phyloP scores from a whole-genome alignment of 2,329 filamentous ascomycete genomes.

The Clarireedia homoeocarpa region DNA sequence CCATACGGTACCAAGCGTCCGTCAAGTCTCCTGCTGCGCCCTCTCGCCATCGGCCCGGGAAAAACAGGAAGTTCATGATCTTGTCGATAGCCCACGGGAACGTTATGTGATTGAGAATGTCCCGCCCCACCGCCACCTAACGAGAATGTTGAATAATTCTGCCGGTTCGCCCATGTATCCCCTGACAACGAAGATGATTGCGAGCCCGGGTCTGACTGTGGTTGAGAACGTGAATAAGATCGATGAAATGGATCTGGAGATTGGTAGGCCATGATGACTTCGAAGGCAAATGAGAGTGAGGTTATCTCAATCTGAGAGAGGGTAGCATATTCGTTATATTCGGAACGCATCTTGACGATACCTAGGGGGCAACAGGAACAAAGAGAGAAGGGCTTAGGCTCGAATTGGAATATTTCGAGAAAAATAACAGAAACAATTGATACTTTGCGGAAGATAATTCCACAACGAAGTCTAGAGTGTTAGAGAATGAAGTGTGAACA shows the following conservation, averaged over 20 bases:
- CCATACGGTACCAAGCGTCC: conserved; percentile 2
- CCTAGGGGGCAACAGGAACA: not conserved
- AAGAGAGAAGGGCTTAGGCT: not conserved
- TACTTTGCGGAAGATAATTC: not conserved
- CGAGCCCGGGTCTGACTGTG: not conserved
- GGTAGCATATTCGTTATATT: not conserved
- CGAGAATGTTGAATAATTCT: not conserved
- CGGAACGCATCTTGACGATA: not conserved
- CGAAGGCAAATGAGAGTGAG: not conserved
- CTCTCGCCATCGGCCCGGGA: not conserved
- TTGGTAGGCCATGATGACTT: not conserved
- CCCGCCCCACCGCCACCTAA: not conserved
- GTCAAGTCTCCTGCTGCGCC: conserved; percentile 6
- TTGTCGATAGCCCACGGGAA: not conserved
- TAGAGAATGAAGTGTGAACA: not conserved
- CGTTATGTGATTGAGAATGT: not conserved
- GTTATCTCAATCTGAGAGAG: not conserved
- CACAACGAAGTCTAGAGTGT: not conserved
- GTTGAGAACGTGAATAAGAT: not conserved
- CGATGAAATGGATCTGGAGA: not conserved
- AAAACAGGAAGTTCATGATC: not conserved
- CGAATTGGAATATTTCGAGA: not conserved
- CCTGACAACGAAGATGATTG: not conserved
- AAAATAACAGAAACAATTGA: not conserved
- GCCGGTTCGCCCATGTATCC: conserved; percentile 1